These are phyloP conservation scores for Citrus trifoliata DNA, from an alignment of 345 rosid genomes.

Conservation along the genomic window DNA sequence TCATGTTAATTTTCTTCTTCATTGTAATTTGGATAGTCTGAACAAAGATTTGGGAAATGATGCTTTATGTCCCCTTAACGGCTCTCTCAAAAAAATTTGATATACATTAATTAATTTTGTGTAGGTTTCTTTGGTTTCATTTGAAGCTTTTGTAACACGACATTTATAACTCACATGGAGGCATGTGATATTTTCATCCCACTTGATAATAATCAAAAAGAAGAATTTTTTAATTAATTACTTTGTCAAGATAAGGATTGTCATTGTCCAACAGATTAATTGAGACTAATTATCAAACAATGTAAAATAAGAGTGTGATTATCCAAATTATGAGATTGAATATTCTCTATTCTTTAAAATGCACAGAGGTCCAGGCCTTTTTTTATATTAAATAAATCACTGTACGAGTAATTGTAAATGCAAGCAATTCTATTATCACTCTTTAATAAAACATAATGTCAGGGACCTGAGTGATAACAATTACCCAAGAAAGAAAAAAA, in stretches of 20 bases:
- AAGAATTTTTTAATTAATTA: not conserved
- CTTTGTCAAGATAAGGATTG: not conserved
- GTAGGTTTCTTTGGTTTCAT: not conserved
- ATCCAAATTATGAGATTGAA: too few relatives aligned
- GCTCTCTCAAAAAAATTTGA: not conserved
- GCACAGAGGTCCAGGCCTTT: too few relatives aligned
- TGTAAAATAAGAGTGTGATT: too few relatives aligned
- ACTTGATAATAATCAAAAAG: not conserved
- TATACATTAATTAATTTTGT: not conserved
- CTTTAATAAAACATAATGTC: too few relatives aligned
- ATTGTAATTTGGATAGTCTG: not conserved
- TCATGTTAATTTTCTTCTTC: not conserved
- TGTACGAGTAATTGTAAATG: too few relatives aligned
- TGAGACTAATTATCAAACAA: not conserved
- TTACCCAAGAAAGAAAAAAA: not conserved
- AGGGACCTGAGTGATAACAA: too few relatives aligned
- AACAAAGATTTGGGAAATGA: slow-evolving; percentile 27
- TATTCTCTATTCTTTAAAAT: too few relatives aligned
- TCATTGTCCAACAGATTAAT: not conserved
- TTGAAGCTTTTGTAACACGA: not conserved
- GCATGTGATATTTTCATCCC: slow-evolving; percentile 10
- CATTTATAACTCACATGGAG: not conserved
- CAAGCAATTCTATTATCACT: too few relatives aligned
- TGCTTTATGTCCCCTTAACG: slow-evolving; percentile 18
- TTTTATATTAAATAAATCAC: too few relatives aligned